A percentile compares a stretch with the other conserved stretches of the same genome.
Evolutionary conservation across 345 rosid genomes (phyloP).

Genomic region (Populus ilicifolia): DNA sequence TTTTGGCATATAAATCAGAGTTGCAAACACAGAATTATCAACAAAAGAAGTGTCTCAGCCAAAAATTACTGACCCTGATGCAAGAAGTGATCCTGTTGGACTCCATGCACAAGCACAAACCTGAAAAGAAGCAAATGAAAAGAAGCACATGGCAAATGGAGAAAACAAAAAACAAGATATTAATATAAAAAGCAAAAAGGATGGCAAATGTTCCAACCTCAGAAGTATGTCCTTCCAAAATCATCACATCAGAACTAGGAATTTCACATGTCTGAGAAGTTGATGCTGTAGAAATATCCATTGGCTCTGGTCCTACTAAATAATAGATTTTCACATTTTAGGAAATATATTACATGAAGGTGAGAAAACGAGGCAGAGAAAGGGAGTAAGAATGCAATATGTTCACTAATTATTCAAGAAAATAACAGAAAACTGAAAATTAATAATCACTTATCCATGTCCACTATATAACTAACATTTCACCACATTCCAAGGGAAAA

Average conservation of each 20-base stretch:
- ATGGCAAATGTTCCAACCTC: conserved; percentile 55
- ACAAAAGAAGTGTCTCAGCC: conserved; percentile 12
- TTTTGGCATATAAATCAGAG: neutral
- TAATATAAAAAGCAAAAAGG: neutral
- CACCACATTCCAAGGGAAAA: neutral
- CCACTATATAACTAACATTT: neutral
- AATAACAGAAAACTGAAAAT: neutral
- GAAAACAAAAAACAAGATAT: conserved; percentile 2
- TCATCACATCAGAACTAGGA: conserved; percentile 79
- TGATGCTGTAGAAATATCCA: conserved; percentile 54
- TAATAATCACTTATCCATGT: neutral
- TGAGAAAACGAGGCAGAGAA: neutral
- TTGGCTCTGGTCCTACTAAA: conserved; percentile 65
- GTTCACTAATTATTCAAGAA: neutral
- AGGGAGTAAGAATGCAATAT: neutral
- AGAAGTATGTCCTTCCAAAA: conserved; percentile 95
- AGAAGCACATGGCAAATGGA: neutral
- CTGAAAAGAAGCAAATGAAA: conserved; percentile 33
- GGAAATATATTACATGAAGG: neutral
- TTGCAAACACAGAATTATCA: neutral
- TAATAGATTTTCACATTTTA: neutral
- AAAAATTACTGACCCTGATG: conserved; percentile 76
- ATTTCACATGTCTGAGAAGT: conserved; percentile 63
- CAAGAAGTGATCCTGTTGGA: conserved; percentile 97
- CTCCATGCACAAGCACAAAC: conserved; percentile 99